Evolutionary conservation across 2,329 filamentous ascomycete species (phyloP), one percentile per base, ranked within the genome.

Genomic region (Cordyceps farinosa): DNA sequence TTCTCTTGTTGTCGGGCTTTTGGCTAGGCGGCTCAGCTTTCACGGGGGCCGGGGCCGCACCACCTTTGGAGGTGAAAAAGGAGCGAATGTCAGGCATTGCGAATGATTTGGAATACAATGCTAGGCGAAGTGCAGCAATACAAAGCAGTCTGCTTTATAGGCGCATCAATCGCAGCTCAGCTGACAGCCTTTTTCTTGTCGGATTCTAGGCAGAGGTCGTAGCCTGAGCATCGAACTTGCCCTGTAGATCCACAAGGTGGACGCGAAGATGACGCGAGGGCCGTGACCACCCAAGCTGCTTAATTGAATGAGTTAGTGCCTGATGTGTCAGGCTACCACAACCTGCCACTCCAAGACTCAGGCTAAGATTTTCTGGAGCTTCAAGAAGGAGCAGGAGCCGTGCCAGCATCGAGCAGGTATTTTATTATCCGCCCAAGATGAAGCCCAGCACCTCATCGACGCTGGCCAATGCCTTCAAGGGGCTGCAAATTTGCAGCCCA

Each of bases 61-160:
- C 82, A 58, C 86, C 85, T 75, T 92, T 92, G 65, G 90, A 87
- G 62, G 89, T 87, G 79, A 98, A 97, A 78, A 97, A 98, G 70
- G 83, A 92, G 72, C 93, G 85, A 71, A 97, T 98, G 77, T 98
- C 94, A 66, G 92, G 87, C 92, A 97, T 96, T 66, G 65, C 66
- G 62, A 30, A 38, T 50, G 44, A 62, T 62, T 15, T 45, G 11
- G 40, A 59, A 62, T 57, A 40, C 50, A 42, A 36, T 56, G 5
- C 27, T 13, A 29, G 10, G 13, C 6, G 6, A 17, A 44, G 3
- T 13, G 38, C 42, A 15, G 36, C 29, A 17, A 51, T 27, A 5
- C 52, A 29, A 44, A 56, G 22, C 29, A n/a, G 27, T n/a, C 45
- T 51, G 44, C 65, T 71, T 68, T 64, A 70, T 67, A 69, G 66